Base-by-base conservation (phyloP, 163 green algal genomes). In the Chloroidium sp. region DNA sequence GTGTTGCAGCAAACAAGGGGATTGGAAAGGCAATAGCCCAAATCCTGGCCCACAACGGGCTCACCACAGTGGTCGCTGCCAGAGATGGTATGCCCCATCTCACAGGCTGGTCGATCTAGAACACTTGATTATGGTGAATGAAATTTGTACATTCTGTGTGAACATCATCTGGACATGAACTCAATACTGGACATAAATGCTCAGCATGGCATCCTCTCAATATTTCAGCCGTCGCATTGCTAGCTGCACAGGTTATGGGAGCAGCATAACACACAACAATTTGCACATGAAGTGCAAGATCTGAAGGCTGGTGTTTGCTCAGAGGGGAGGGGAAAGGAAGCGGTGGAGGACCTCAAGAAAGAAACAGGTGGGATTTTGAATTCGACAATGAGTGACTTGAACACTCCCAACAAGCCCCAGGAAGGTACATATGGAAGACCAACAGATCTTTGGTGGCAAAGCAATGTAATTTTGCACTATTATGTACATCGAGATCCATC, bases 21-120 rank as follows among this genome's bases (percentile, higher is more conserved):
- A 92, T 92, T 59, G 89, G 89, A 6, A 85, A 85, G 2, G 86
- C 88, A 61, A 85, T 87, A 36, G 87, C 86, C 0, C 78, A 76
- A 0, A 76, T 84, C 1, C 69, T 92, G 12, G 85, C 82, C 10
- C 36, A 87, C 68, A 81, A 86, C 36, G 87, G 86, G 67, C 62
- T 88, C 2, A 85, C 64, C 13, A 85, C 79, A 2, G 85, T 92
- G 1, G 68, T 90, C 13, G 84, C 89, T 57, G 82, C 87, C 3
- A 77, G 89, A 0, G 81, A 87, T 69, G 81, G 82, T 85, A 67
- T 3, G 77, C 13, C 6, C 75, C 13, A 3, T 57, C 3, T 36
- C 10, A 6, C 6, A 14, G 36, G 10, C 36, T n/a, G 8, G 3
- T 60, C 58, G 69, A 14, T 6, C 10, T 6, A 4, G 8, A 10